These are phyloP conservation scores for Circinella minor DNA, from an alignment of 371 early-diverging fungal species.

Conservation along the genomic window DNA sequence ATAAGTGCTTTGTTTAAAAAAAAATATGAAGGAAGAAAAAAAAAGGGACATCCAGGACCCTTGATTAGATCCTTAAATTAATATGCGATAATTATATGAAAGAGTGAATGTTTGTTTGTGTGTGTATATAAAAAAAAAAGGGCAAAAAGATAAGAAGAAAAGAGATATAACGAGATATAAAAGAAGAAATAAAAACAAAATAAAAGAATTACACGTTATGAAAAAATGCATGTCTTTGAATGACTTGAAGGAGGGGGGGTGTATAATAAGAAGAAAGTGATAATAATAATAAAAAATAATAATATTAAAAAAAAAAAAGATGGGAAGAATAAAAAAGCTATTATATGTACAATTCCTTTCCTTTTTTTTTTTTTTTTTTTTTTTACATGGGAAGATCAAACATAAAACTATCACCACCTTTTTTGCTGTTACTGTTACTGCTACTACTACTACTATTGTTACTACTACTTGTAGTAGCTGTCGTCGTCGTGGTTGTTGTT, in stretches of 20 bases:
- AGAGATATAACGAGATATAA: background rate
- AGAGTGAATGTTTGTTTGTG: constrained; percentile 8
- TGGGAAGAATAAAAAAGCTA: too few relatives aligned
- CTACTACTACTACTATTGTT: background rate
- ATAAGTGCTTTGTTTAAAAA: too few relatives aligned
- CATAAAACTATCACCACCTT: constrained; percentile 4
- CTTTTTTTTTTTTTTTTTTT: background rate
- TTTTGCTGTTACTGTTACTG: constrained; percentile 7
- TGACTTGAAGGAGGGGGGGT: too few relatives aligned
- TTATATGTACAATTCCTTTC: constrained; percentile 13
- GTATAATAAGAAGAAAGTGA: too few relatives aligned
- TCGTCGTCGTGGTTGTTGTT: background rate
- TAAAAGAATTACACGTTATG: background rate
- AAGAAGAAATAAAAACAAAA: background rate
- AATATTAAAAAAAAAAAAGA: too few relatives aligned
- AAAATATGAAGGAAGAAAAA: background rate
- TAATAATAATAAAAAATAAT: too few relatives aligned
- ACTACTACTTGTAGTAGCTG: background rate
- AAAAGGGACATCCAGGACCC: too few relatives aligned
- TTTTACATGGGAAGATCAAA: constrained; percentile 26
- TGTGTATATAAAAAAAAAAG: constrained; percentile 11
- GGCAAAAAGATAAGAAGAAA: background rate
- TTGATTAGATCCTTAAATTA: background rate
- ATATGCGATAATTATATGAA: background rate
- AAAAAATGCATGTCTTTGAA: too few relatives aligned